phyloP scores from a whole-genome alignment of 352 stramenopile genomes.

The Blastocystis sp. region DNA sequence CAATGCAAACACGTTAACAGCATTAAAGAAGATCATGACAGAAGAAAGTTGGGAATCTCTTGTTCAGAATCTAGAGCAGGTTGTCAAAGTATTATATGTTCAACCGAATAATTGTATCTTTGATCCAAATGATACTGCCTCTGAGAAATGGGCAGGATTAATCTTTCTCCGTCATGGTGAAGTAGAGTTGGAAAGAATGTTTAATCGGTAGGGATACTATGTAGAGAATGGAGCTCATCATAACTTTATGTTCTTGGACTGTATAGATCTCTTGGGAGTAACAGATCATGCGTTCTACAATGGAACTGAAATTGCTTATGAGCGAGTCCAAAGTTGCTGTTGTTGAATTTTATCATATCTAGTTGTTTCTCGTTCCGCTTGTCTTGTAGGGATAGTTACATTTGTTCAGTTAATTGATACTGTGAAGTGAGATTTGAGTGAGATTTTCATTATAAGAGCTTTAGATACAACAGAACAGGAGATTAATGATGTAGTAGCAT shows the following conservation, averaged over 20 bases:
- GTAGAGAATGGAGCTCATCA: conserved; percentile 28
- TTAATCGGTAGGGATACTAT: conserved; percentile 27
- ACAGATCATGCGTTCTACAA: conserved; percentile 40
- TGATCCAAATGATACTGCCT: not conserved
- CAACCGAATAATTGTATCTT: conserved; percentile 45
- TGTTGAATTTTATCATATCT: not conserved
- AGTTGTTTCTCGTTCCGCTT: conserved; percentile 42
- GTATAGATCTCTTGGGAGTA: conserved; percentile 44
- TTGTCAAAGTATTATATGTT: conserved; percentile 27
- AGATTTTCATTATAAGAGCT: not conserved
- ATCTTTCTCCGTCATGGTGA: conserved; percentile 55
- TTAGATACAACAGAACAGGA: conserved; percentile 3
- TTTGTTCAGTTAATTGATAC: conserved; percentile 34
- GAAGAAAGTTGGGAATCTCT: not conserved
- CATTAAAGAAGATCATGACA: conserved; percentile 21
- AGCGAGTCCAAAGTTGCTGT: not conserved
- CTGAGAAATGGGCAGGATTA: not conserved
- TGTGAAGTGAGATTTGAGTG: not conserved
- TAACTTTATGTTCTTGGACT: conserved; percentile 26
- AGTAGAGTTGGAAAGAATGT: not conserved
- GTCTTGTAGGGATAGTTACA: conserved; percentile 32
- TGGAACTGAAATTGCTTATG: not conserved
- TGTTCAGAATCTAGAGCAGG: not conserved
- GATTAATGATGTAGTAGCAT: conserved; percentile 19
- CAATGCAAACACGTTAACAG: not conserved